Evolutionary conservation across 148 eudicot species (phyloP).

Genomic region (Fagopyrum homotropicum): DNA sequence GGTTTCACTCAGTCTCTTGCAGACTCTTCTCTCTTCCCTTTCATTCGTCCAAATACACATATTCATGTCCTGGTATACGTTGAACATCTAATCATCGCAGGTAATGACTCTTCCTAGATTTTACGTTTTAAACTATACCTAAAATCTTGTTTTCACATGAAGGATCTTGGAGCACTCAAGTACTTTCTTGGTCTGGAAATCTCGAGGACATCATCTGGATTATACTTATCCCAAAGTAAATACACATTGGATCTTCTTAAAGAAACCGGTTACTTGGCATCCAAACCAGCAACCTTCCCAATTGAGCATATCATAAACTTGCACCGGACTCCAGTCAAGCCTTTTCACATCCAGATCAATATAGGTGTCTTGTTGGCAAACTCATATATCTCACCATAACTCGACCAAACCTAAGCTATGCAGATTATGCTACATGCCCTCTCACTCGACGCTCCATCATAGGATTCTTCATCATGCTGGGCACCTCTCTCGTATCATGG

Average conservation of each 20-base stretch:
- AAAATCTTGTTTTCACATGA: not conserved
- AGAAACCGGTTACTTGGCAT: not conserved
- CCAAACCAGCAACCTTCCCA: not conserved
- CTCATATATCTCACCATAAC: not conserved
- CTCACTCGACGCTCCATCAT: not conserved
- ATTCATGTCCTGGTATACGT: too few relatives aligned
- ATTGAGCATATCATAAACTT: constrained; percentile 11
- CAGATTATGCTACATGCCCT: not conserved
- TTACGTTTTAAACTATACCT: not conserved
- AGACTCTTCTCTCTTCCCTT: too few relatives aligned
- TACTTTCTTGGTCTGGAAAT: constrained; percentile 14
- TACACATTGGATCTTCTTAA: not conserved
- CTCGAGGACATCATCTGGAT: not conserved
- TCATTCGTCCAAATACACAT: too few relatives aligned
- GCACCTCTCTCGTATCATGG: not conserved
- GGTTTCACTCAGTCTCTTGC: too few relatives aligned
- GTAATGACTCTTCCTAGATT: not conserved
- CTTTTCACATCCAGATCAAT: not conserved
- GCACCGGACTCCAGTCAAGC: not conserved
- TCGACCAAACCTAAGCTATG: not conserved
- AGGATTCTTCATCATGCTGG: not conserved
- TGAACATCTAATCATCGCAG: too few relatives aligned
- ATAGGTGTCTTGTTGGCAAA: not conserved
- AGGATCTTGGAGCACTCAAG: not conserved
- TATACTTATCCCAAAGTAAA: not conserved